Base-by-base conservation (phyloP, 129 eudicot species). In the Scalesia atractyloides region DNA sequence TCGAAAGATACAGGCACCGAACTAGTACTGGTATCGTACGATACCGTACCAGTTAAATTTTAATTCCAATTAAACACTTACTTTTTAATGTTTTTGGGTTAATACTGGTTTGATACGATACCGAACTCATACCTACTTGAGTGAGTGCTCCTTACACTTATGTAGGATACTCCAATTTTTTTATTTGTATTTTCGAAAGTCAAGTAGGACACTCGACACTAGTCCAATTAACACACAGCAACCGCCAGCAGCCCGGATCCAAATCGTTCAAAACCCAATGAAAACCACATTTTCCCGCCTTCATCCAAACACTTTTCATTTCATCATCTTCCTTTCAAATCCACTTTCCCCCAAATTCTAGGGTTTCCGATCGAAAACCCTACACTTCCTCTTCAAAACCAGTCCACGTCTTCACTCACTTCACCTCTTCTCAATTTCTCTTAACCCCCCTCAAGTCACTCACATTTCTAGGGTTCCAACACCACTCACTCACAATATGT, bases 401-500 rank as follows among this genome's bases (percentile, higher is more conserved):
- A 5, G 0, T 30, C 50, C 14, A 54, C 9, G 1, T 3, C 9
- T 54, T 16, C 16, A 8, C 8, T 6, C 26, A 20, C 34, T 68
- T 57, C 16, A 49, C 19, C n/a, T 56, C 63, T 49, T 20, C 13
- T 50, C 37, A n/a, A n/a, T n/a, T n/a, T n/a, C n/a, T n/a, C n/a
- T n/a, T n/a, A n/a, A 7, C 34, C 34, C 3, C 5, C 34, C 34
- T n/a, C n/a, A n/a, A n/a, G n/a, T n/a, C n/a, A n/a, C 34, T 11
- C 36, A 1, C 12, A 26, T 37, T 66, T 76, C 37, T 34, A 76
- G 76, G 73, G 60, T 78, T 57, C 18, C 3, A 20, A 33, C 64
- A 30, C 34, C 2, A 30, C 34, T 30, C 10, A 9, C 41, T 47
- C 37, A 81, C 43, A 59, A 30, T 1, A 95, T 95, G 99, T 63